These are phyloP conservation scores for Nidularia sp. DNA, from an alignment of 768 basidiomycete species.

Conservation along the genomic window DNA sequence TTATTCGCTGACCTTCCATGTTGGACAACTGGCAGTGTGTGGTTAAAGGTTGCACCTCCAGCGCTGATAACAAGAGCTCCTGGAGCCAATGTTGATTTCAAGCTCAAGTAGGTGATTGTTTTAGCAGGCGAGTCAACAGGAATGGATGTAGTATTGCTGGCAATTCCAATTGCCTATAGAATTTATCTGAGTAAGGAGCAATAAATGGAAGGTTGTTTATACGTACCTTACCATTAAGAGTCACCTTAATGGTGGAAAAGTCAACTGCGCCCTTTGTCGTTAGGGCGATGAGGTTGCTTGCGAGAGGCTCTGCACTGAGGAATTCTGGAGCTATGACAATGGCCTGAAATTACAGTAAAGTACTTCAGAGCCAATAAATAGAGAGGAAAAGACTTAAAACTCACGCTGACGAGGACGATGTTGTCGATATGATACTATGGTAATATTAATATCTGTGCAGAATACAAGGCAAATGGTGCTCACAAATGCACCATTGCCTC, in stretches of 20 bases:
- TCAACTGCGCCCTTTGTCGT: conserved; percentile 45
- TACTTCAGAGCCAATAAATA: too few relatives aligned
- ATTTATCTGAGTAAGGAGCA: neutral
- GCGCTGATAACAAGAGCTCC: conserved; percentile 39
- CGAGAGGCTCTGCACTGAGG: conserved; percentile 48
- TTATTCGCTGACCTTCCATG: conserved; percentile 28
- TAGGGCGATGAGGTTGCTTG: conserved; percentile 41
- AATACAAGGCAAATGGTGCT: too few relatives aligned
- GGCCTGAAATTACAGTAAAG: conserved; percentile 13
- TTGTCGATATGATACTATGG: conserved; percentile 45
- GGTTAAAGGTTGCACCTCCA: conserved; percentile 32
- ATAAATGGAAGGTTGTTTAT: neutral
- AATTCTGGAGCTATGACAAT: conserved; percentile 44
- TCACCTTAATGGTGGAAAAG: conserved; percentile 29
- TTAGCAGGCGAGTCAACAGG: conserved; percentile 43
- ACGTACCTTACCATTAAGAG: conserved; percentile 32
- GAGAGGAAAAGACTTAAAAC: conserved; percentile 2
- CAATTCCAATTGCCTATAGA: conserved; percentile 25
- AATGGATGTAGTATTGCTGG: conserved; percentile 28
- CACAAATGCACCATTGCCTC: conserved; percentile 34
- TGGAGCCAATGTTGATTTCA: conserved; percentile 31
- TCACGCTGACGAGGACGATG: conserved; percentile 37
- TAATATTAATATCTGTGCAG: too few relatives aligned
- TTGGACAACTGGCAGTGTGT: conserved; percentile 39
- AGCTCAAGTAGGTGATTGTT: conserved; percentile 45